Base-by-base conservation (phyloP, 2,329 filamentous ascomycete genomes). In the Helicocarpus griseus region DNA sequence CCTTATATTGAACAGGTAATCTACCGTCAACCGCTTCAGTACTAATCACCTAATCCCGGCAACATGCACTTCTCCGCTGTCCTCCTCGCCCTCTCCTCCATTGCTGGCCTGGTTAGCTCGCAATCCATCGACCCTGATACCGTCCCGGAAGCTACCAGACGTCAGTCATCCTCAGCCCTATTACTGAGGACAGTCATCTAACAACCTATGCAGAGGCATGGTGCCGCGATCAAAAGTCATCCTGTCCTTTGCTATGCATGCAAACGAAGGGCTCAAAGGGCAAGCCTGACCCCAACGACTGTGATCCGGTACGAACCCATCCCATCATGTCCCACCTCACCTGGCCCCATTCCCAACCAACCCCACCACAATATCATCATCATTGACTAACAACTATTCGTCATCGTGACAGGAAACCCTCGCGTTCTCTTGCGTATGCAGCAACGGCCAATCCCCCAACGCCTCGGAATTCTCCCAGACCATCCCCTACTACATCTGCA, bases 401-500 rank as follows among this genome's bases (percentile, higher is more conserved):
- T n/a, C n/a, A n/a, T n/a, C n/a, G n/a, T n/a, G n/a, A 51, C 50
- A 73, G 71, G 52, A 69, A 35, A 69, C 69, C 39, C 73, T 84
- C n/a, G 59, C 58, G 54, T 84, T 77, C 67, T 61, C 63, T 50
- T 84, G 81, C 62, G 68, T 80, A 57, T 84, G 81, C 67, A 66
- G 60, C 53, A 76, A 77, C 61, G 72, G 73, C 56, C 57, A 73
- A 50, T 61, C 69, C 4, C 81, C 81, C 59, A 83, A 83, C 63
- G 66, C 80, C 52, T 76, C 78, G 55, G 70, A 82, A 61, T 84
- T 79, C 72, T 79, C 78, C 31, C 76, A 79, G 59, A 83, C 81
- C 13, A 72, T 84, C 48, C 79, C 81, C 17, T 84, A 77, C 71
- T 83, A 73, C 67, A 72, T 78, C 65, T 84, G 81, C 70, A 76